A percentile compares a stretch with the other conserved stretches of the same genome.
These are phyloP conservation scores for Turnera subulata DNA, from an alignment of 345 rosid species.

Conservation along the genomic window DNA sequence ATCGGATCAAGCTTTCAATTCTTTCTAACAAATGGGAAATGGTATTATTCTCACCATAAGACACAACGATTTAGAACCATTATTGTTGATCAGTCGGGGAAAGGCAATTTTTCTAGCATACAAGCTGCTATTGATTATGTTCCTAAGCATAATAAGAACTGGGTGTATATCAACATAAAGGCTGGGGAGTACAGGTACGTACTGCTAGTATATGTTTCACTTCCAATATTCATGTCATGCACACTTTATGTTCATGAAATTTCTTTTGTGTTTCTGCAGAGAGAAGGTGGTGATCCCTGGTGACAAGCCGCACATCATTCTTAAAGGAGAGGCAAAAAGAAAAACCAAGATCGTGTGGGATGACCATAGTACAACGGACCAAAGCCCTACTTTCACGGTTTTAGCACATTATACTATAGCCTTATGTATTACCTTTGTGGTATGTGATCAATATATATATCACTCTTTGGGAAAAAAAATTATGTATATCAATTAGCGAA, in stretches of 20 bases:
- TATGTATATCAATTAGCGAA: no score
- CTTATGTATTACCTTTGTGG: slow-evolving; percentile 50
- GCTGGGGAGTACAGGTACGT: slow-evolving; percentile 52
- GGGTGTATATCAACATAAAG: slow-evolving; percentile 50
- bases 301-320: slow-evolving; percentile 57
- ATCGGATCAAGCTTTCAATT: neutral
- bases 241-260: neutral
- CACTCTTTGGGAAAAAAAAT: no score
- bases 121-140: slow-evolving; percentile 60
- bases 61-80: slow-evolving; percentile 2
- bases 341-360: slow-evolving; percentile 59
- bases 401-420: slow-evolving; percentile 57
- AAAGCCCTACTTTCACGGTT: slow-evolving; percentile 62
- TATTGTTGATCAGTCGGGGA: slow-evolving; percentile 44
- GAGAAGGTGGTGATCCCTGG: slow-evolving; percentile 69
- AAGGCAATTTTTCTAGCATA: slow-evolving; percentile 46
- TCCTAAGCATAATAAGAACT: slow-evolving; percentile 37
- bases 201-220: slow-evolving; percentile 1
- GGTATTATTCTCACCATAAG: neutral
- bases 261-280: slow-evolving; percentile 25
- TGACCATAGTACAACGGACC: slow-evolving; percentile 37
- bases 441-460: slow-evolving; percentile 18
- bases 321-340: slow-evolving; percentile 54
- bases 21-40: neutral
- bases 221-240: neutral